Percentiles rank a stretch among this genome's conserved stretches.
These are phyloP conservation scores for Chlorociboria aeruginascens DNA, from an alignment of 495 filamentous ascomycete species.

Conservation along the genomic window DNA sequence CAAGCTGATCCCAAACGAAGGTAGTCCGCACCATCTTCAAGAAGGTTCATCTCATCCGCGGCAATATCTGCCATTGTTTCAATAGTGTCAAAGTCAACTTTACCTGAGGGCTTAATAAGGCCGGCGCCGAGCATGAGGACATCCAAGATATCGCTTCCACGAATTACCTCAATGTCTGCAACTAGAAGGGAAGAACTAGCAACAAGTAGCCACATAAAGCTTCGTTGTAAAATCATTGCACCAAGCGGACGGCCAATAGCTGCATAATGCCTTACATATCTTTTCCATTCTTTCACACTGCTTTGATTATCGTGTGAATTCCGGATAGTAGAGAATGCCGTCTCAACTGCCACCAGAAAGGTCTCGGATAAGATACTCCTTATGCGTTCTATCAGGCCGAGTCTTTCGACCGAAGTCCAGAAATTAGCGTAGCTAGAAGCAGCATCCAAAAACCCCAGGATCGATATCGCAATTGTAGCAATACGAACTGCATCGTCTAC, in stretches of 20 bases:
- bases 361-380: constrained; percentile 65
- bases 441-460: constrained; percentile 81
- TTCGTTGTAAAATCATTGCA: constrained; percentile 82
- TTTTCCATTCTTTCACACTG: constrained; percentile 62
- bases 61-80: constrained; percentile 65
- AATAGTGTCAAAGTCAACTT: constrained; percentile 42
- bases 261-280: constrained; percentile 71
- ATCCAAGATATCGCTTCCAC: constrained; percentile 56
- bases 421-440: constrained; percentile 63
- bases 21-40: constrained; percentile 88
- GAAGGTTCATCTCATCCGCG: constrained; percentile 64
- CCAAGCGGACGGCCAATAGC: constrained; percentile 67
- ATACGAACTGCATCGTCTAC: constrained; percentile 53
- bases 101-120: constrained; percentile 25
- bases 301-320: constrained; percentile 39
- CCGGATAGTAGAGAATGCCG: constrained; percentile 76
- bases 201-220: constrained; percentile 73
- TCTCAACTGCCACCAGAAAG: constrained; percentile 75
- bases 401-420: constrained; percentile 60
- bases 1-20: constrained; percentile 71
- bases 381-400: constrained; percentile 55
- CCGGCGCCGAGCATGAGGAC: constrained; percentile 47
- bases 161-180: constrained; percentile 44
- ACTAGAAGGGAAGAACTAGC: constrained; percentile 64
- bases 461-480: constrained; percentile 63